Conservation (phyloP, 1,139 yeast species). For the Yueomyces sp. region DNA sequence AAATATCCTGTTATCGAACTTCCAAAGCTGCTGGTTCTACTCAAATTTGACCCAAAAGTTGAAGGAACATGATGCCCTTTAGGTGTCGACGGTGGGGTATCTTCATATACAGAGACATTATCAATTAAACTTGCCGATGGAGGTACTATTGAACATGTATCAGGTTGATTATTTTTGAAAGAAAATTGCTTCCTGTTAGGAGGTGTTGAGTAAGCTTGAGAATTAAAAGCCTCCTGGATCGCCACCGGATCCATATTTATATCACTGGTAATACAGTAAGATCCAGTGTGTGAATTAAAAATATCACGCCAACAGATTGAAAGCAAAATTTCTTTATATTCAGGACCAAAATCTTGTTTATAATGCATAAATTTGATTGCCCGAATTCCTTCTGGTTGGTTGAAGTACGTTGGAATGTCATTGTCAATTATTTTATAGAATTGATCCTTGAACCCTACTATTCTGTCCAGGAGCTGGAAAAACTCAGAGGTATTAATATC, state of each 20-base stretch:
- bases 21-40: constrained; percentile 20
- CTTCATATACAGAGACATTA: no score
- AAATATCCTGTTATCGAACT: constrained; percentile 16
- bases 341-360: not conserved
- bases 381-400: not conserved
- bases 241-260: no score
- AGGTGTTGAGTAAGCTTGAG: not conserved
- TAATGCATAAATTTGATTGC: no score
- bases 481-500: constrained; percentile 25
- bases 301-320: constrained; percentile 56
- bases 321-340: constrained; percentile 66
- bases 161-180: not conserved
- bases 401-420: constrained; percentile 4
- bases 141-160: not conserved
- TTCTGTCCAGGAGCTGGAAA: constrained; percentile 11
- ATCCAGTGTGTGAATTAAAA: constrained; percentile 29
- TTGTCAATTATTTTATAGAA: constrained; percentile 5
- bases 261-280: constrained; percentile 4
- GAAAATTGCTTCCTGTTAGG: not conserved
- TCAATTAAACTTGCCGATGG: not conserved
- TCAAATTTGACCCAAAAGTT: constrained; percentile 8
- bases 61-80: no score
- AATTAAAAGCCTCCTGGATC: not conserved
- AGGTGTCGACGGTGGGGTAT: no score
- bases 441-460: constrained; percentile 8